Base-by-base conservation (phyloP, 768 basidiomycete species). In the Sutorius australiensis region DNA sequence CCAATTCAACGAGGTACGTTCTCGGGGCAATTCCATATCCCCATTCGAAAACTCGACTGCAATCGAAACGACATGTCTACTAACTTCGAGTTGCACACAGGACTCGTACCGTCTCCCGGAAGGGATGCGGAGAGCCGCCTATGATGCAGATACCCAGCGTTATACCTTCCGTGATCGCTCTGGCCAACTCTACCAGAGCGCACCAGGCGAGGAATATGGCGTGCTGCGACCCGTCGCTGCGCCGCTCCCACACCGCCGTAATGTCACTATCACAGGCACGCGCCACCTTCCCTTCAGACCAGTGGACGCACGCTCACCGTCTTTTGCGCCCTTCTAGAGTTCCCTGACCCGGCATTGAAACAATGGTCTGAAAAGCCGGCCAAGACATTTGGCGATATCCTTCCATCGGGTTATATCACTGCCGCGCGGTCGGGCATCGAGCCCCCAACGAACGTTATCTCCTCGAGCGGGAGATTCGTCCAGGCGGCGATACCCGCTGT, bases 81-180 rank as follows among this genome's bases (percentile, higher is more conserved):
- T 55, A 17, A 55, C 39, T 11, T 41, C 43, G 44, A 53, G 9
- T 43, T 51, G 34, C n/a, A 33, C 10, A 51, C 45, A 76, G 74
- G 77, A 74, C 49, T 14, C 64, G 55, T 57, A 51, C 46, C 69
- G 69, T 38, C 70, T 71, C 34, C 69, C 69, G 8, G 71, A 71
- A 30, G 81, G 80, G 28, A 69, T 82, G 61, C 73, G 69, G 46
- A 72, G 82, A 6, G 69, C 80, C 11, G 77, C 67, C 2, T 83
- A 83, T 50, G 82, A 84, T 55, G 73, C 79, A 0, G 82, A 83
- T 49, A 73, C 76, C 0, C 62, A 71, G n/a, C 66, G 70, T 13
- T 83, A 82, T 52, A 77, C 73, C 5, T 83, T 82, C 46, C 63
- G 69, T 31, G 81, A 83, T 50, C 55, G 57, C 3, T 61, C 72